Evolutionary conservation across 495 filamentous ascomycete genomes (phyloP), one percentile per base, ranked within the genome.

Genomic region (Podospora pseudoanserina): DNA sequence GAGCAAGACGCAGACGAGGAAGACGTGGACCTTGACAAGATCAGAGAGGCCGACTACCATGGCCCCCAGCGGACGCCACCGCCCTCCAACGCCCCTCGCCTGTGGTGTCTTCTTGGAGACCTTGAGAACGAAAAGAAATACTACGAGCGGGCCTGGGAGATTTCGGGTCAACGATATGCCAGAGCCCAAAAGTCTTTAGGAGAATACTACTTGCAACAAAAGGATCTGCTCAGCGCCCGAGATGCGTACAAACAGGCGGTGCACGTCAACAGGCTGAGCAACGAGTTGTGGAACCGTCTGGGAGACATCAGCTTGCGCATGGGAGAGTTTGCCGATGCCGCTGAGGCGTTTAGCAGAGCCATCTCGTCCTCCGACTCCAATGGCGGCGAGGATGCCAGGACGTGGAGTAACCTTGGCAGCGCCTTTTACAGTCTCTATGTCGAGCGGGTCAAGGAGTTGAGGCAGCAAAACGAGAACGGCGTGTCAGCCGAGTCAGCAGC

Each of bases 91-190:
- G 93, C 96, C 3, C 92, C 95, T 0, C 86, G 95, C 0, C 80
- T 98, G 4, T 94, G 92, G 81, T 97, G 94, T 75, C 97, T 99
- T 66, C 80, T 99, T 2, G 95, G 96, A 20, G 95, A 99, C 69
- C 84, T 99, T 49, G 91, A 94, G 65, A 83, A 88, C 19, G 84
- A 93, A 44, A 84, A 89, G 1, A 76, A 70, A 15, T 86, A 91
- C 78, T 98, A 95, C 79, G 87, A 92, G 69, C 88, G 89, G 13
- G 93, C 95, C 0, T 99, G 95, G 95, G 88, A 90, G 6, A 88
- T 97, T 44, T 97, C 93, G 0, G 87, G 86, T 3, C 74, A 87
- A 63, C 86, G 94, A 32, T 98, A 92, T 75, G 88, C 94, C 4
- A 86, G 95, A 4, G 94, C 95, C 0, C 93, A 97, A 75, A 89